phyloP scores from a whole-genome alignment of 2,329 filamentous ascomycete genomes.

The Gaeumannomyces tritici region DNA sequence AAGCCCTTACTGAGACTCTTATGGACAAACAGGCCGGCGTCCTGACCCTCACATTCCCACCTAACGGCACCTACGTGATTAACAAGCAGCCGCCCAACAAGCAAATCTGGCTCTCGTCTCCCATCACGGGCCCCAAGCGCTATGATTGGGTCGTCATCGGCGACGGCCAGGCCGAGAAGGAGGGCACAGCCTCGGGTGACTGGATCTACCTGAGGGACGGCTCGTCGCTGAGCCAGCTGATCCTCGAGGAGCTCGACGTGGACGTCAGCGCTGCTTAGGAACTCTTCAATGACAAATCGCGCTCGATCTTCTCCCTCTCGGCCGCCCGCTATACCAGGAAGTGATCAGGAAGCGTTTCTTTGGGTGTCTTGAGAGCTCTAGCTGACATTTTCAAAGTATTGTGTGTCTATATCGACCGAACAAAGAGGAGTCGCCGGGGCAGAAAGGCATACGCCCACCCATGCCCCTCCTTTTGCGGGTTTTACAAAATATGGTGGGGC shows the following conservation, averaged over 20 bases:
- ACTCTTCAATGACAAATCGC: constrained; percentile 7
- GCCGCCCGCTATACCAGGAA: neutral
- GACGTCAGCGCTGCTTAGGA: constrained; percentile 29
- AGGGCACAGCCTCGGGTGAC: constrained; percentile 60
- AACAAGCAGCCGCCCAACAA: constrained; percentile 99
- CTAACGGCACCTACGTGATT: constrained; percentile 76
- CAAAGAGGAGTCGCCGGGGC: neutral
- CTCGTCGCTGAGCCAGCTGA: constrained; percentile 60
- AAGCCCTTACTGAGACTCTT: neutral
- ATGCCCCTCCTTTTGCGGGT: neutral
- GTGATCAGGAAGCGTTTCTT: neutral
- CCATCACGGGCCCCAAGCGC: constrained; percentile 82
- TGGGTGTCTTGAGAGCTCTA: neutral
- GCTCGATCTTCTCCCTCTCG: neutral
- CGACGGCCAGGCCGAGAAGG: constrained; percentile 69
- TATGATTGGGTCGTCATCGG: constrained; percentile 78
- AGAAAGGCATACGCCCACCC: neutral
- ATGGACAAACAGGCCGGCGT: constrained; percentile 62
- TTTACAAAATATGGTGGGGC: neutral
- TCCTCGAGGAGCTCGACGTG: constrained; percentile 68
- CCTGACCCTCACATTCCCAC: constrained; percentile 61
- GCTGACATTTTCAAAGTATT: neutral
- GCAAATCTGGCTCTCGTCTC: constrained; percentile 94
- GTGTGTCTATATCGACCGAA: neutral
- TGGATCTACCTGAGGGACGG: constrained; percentile 89